Base-by-base conservation (phyloP, 768 basidiomycete species). In the Tulasnella sp. region DNA sequence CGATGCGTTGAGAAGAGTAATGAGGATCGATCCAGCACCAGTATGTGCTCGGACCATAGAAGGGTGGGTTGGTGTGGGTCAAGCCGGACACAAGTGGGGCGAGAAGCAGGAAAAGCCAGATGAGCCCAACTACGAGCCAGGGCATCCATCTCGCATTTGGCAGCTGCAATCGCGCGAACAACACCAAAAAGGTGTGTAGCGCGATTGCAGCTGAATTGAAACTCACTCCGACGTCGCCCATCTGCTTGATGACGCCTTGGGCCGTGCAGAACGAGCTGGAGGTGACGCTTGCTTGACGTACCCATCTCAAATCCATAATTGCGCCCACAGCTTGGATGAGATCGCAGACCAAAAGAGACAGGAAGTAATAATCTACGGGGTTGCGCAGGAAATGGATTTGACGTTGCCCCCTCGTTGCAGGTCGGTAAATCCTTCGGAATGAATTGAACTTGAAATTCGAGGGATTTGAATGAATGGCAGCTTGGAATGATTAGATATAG, bases 11-110 rank as follows among this genome's bases (percentile, higher is more conserved):
- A 4, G 59, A 58, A 12, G 52, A 53, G 55, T 63, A 72, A 0
- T 61, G 50, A 3, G 58, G 33, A 3, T 56, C 50, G 35, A 76
- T 75, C 75, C 75, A 76, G 56, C 75, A 75, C 75, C 57, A n/a
- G n/a, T n/a, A n/a, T n/a, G n/a, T n/a, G 19, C 46, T 34, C 33
- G 37, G 32, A 31, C 46, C 33, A 48, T 37, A 28, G 27, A 22
- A 25, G 2, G 46, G 25, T 16, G 33, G 27, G 27, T 34, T 33
- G 24, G n/a, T 7, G 25, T 16, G 3, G 4, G 46, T 48, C 2
- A 34, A 24, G 0, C 32, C 27, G 7, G 46, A 35, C 6, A 48
- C 37, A 9, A 12, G 24, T 5, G 46, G 33, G 25, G 16, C 19
- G 6, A 76, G 59, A 13, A 63, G 64, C 15, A 67, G 60, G 32